Conservation (phyloP, 140 eudicot species). For the Oenanthe javanica region DNA sequence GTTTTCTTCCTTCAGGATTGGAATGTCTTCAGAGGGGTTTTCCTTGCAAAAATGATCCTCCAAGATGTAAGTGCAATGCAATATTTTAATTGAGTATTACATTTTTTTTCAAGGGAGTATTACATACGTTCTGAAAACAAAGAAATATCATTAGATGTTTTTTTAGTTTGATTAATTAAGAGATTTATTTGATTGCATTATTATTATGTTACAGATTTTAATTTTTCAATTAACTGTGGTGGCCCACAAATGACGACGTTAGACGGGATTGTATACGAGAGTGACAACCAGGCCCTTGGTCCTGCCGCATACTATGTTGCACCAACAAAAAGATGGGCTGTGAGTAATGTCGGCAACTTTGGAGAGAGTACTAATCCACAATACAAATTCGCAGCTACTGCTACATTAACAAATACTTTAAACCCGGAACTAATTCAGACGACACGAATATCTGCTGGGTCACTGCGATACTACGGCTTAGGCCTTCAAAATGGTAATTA, state of each 20-base stretch:
- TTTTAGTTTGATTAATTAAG: too few relatives aligned
- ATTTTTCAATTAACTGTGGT: constrained; percentile 57
- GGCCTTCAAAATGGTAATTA: constrained; percentile 76
- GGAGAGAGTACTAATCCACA: constrained; percentile 19
- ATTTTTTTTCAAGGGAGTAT: too few relatives aligned
- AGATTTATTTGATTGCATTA: too few relatives aligned
- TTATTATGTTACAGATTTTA: constrained; percentile 30
- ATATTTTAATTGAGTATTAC: background rate
- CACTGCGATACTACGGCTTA: constrained; percentile 69
- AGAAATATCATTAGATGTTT: too few relatives aligned
- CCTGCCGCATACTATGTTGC: constrained; percentile 44
- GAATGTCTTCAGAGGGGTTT: constrained; percentile 64
- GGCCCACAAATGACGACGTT: constrained; percentile 47
- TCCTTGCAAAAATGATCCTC: constrained; percentile 56
- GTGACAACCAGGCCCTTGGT: constrained; percentile 48
- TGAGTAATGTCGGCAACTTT: constrained; percentile 57
- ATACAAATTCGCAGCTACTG: constrained; percentile 16
- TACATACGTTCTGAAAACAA: too few relatives aligned
- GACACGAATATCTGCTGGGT: constrained; percentile 67
- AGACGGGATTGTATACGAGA: constrained; percentile 26
- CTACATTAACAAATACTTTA: constrained; percentile 43
- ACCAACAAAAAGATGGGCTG: constrained; percentile 62
- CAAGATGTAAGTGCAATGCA: constrained; percentile 42
- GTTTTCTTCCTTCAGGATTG: constrained; percentile 46
- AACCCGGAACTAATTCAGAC: constrained; percentile 67